Percentiles rank a stretch among this genome's conserved stretches.
Evolutionary conservation across 805 yeast genomes (phyloP).

Genomic region (Zygotorulaspora chibaensis): DNA sequence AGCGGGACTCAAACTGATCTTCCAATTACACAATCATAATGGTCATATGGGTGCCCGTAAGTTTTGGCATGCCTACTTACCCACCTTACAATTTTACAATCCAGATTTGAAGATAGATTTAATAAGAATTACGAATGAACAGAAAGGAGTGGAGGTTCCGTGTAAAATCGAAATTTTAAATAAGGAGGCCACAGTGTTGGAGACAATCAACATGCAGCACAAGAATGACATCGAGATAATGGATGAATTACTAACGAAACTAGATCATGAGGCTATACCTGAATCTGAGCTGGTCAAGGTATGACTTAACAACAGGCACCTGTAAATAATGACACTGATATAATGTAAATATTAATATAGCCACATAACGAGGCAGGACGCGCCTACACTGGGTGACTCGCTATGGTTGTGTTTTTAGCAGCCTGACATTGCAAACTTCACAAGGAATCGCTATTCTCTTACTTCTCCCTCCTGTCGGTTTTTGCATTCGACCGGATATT

Average conservation of each 20-base stretch:
- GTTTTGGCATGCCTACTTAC: slow-evolving; percentile 72
- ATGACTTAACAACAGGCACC: background rate
- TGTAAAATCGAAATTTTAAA: slow-evolving; percentile 24
- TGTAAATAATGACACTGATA: background rate
- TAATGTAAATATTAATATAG: background rate
- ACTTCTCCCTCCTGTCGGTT: no score
- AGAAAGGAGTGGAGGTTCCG: slow-evolving; percentile 28
- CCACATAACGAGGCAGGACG: no score
- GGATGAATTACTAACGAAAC: slow-evolving; percentile 45
- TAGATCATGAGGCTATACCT: slow-evolving; percentile 51
- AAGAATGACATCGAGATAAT: slow-evolving; percentile 51
- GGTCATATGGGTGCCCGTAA: slow-evolving; percentile 67
- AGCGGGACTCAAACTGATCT: slow-evolving; percentile 45
- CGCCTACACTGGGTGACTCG: no score
- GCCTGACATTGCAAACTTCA: background rate
- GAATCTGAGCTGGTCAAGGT: slow-evolving; percentile 38
- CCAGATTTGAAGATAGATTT: slow-evolving; percentile 63
- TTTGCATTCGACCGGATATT: background rate
- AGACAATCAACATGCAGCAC: slow-evolving; percentile 51
- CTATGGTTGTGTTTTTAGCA: no score
- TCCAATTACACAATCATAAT: slow-evolving; percentile 44
- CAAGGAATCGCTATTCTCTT: background rate
- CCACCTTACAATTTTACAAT: slow-evolving; percentile 78
- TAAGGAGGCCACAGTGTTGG: slow-evolving; percentile 16
- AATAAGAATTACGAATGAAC: slow-evolving; percentile 44